Percentiles rank a stretch among this genome's conserved stretches.
These are phyloP conservation scores for Aureobasidium leucospermi DNA, from an alignment of 2,329 filamentous ascomycete species.

Conservation along the genomic window DNA sequence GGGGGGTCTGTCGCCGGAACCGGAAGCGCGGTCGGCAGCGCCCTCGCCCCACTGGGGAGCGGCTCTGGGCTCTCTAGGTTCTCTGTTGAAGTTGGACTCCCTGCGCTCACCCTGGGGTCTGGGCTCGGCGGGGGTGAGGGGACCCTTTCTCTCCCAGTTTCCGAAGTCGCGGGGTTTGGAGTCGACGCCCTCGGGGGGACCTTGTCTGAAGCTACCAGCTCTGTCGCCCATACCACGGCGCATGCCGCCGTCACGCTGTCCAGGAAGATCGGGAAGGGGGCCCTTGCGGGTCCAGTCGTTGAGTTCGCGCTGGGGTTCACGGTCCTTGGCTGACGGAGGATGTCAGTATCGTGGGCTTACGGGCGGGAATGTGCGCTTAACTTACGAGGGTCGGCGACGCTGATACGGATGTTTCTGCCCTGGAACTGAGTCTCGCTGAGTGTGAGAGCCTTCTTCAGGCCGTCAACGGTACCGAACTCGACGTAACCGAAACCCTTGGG, in stretches of 20 bases:
- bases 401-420: conserved; percentile 83
- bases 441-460: conserved; percentile 81
- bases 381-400: conserved; percentile 96
- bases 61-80: conserved; percentile 31
- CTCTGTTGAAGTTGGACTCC: conserved; percentile 7
- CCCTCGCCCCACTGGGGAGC: conserved; percentile 72
- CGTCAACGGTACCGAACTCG: conserved; percentile 81
- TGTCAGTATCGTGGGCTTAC: neutral
- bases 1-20: conserved; percentile 63
- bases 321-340: conserved; percentile 65
- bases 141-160: conserved; percentile 94
- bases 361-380: conserved; percentile 21
- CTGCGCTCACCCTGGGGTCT: conserved; percentile 5
- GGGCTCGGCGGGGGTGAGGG: conserved; percentile 61
- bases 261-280: conserved; percentile 68
- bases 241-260: conserved; percentile 38
- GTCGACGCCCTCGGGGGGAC: conserved; percentile 56
- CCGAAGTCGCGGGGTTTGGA: conserved; percentile 72
- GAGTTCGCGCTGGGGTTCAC: conserved; percentile 73
- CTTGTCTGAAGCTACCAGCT: conserved; percentile 44
- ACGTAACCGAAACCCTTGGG: conserved; percentile 98
- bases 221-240: conserved; percentile 48
- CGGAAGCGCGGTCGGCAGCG: conserved; percentile 48
- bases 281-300: conserved; percentile 91
- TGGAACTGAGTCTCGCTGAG: conserved; percentile 78